A percentile compares a stretch with the other conserved stretches of the same genome.
These are phyloP conservation scores for Penicillium brevicompactum DNA, from an alignment of 2,329 filamentous ascomycete genomes.

Conservation along the genomic window DNA sequence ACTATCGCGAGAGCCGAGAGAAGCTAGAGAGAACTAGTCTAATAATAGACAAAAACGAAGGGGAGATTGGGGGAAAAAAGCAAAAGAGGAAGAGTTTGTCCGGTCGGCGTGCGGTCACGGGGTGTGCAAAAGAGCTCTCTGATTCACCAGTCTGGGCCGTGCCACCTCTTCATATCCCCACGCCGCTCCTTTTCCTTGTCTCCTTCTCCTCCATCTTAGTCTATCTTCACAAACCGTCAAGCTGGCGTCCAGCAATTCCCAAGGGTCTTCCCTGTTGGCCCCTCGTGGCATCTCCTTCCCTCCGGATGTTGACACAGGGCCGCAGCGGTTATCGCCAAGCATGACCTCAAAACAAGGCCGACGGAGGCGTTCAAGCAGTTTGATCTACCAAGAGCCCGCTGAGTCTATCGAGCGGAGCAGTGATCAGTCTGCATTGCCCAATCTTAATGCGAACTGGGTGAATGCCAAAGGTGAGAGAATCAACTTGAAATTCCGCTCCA, in stretches of 20 bases:
- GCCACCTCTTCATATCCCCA: slow-evolving; percentile 30
- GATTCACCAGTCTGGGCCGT: slow-evolving; percentile 22
- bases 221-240: slow-evolving; percentile 14
- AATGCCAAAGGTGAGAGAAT: slow-evolving; percentile 88
- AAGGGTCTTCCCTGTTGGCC: slow-evolving; percentile 90
- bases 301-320: slow-evolving; percentile 73
- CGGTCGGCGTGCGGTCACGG: neutral
- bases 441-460: slow-evolving; percentile 97
- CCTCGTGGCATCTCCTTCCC: slow-evolving; percentile 91
- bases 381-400: slow-evolving; percentile 95
- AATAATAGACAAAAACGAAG: neutral
- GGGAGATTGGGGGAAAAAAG: neutral
- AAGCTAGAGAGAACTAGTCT: neutral
- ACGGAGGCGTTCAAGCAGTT: slow-evolving; percentile 93
- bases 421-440: slow-evolving; percentile 91
- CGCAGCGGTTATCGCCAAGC: slow-evolving; percentile 58
- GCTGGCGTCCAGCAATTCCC: slow-evolving; percentile 65
- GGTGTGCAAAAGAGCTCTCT: slow-evolving; percentile 6
- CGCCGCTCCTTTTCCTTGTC: slow-evolving; percentile 27
- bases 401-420: slow-evolving; percentile 98
- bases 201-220: slow-evolving; percentile 24
- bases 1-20: neutral
- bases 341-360: slow-evolving; percentile 69
- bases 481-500: neutral
- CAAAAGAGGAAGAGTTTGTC: slow-evolving; percentile 4